phyloP scores from a whole-genome alignment of 768 basidiomycete genomes.

The Suillus fuscotomentosus region DNA sequence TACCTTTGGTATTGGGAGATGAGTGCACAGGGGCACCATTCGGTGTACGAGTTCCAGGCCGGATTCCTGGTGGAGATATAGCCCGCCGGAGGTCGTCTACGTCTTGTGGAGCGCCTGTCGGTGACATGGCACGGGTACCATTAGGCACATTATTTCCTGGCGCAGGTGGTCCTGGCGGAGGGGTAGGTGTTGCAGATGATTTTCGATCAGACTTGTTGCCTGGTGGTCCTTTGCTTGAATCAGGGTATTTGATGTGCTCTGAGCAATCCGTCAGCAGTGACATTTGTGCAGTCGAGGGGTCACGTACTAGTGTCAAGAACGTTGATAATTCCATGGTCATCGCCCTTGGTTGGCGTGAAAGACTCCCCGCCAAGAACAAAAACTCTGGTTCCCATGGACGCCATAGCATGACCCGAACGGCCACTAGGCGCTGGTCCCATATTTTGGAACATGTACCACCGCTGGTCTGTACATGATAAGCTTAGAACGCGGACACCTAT shows the following conservation, averaged over 20 bases:
- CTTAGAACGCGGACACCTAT: slow-evolving; percentile 14
- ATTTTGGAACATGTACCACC: slow-evolving; percentile 99
- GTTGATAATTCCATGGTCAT: slow-evolving; percentile 83
- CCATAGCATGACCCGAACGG: slow-evolving; percentile 98
- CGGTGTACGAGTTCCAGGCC: slow-evolving; percentile 39
- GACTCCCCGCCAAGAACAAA: slow-evolving; percentile 96
- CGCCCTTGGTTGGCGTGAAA: slow-evolving; percentile 64
- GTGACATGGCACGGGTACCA: slow-evolving; percentile 63
- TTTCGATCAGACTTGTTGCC: slow-evolving; percentile 36
- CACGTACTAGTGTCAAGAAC: slow-evolving; percentile 91
- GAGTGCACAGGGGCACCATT: slow-evolving; percentile 20
- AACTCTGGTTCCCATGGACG: slow-evolving; percentile 82
- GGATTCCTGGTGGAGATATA: slow-evolving; percentile 56
- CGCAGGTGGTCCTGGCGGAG: slow-evolving; percentile 28
- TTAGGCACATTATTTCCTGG: slow-evolving; percentile 31
- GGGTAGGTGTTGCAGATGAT: slow-evolving; percentile 41
- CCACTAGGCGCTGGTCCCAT: slow-evolving; percentile 96
- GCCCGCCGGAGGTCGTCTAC: slow-evolving; percentile 62
- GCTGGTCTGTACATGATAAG: slow-evolving; percentile 59
- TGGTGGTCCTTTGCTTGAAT: slow-evolving; percentile 47
- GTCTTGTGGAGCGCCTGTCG: slow-evolving; percentile 45
- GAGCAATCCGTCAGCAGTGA: slow-evolving; percentile 10
- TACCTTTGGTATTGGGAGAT: slow-evolving; percentile 39
- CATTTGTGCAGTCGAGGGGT: background rate
- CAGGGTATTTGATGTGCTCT: slow-evolving; percentile 96